A percentile compares a stretch with the other conserved stretches of the same genome.
These are phyloP conservation scores for Avena sativa DNA, from an alignment of 176 grass and related monocot genomes.

Conservation along the genomic window DNA sequence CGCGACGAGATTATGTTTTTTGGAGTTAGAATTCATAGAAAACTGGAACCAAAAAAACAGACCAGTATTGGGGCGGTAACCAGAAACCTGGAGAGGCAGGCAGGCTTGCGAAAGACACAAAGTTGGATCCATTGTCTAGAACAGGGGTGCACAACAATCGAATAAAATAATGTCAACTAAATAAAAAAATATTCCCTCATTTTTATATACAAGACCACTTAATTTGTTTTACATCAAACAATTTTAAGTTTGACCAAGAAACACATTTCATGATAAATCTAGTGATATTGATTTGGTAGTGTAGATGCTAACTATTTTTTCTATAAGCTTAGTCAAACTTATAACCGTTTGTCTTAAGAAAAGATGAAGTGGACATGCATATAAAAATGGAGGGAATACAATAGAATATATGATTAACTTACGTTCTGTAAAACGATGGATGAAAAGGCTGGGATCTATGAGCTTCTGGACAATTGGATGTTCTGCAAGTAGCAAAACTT, in stretches of 20 bases:
- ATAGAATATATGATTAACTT: constrained; percentile 50
- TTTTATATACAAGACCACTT: not conserved
- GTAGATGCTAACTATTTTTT: not conserved
- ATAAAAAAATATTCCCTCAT: constrained; percentile 8
- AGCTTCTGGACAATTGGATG: constrained; percentile 92
- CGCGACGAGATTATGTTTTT: not conserved
- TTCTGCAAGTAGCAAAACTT: constrained; percentile 69
- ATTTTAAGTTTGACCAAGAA: not conserved
- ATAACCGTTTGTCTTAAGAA: not conserved
- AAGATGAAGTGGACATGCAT: not conserved
- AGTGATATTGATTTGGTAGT: not conserved
- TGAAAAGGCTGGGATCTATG: constrained; percentile 94
- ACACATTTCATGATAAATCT: not conserved
- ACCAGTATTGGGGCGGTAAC: not conserved
- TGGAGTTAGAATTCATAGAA: constrained; percentile 8
- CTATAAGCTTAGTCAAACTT: not conserved
- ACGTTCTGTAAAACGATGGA: constrained; percentile 94
- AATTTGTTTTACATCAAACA: not conserved
- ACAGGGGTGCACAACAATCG: not conserved
- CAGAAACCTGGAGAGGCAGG: not conserved
- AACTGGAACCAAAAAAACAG: not conserved
- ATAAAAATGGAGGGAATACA: constrained; percentile 6
- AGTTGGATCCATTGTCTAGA: not conserved
- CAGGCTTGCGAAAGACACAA: not conserved
- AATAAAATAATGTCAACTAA: constrained; percentile 27